Percentiles rank a stretch among this genome's conserved stretches.
phyloP scores from a whole-genome alignment of 192 early-diverging fungal species.

The Coemansia sp. region DNA sequence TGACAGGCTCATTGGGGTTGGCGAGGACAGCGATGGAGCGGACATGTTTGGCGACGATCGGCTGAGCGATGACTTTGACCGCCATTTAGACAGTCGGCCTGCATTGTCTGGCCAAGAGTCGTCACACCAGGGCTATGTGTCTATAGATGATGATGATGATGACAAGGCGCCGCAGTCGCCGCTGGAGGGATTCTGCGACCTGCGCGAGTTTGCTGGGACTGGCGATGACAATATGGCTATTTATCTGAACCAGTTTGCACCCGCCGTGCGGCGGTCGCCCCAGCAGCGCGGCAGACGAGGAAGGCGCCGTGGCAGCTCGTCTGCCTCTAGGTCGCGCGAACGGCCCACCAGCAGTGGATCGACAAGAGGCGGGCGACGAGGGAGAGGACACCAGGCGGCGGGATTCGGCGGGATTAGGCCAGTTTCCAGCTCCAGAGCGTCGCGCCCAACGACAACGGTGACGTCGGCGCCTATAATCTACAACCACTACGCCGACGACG shows the following conservation, averaged over 20 bases:
- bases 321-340: neutral
- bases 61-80: neutral
- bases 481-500: conserved; percentile 52
- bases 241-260: conserved; percentile 46
- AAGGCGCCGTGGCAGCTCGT: neutral
- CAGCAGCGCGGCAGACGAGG: conserved; percentile 4
- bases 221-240: conserved; percentile 19
- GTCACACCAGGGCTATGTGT: neutral
- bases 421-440: conserved; percentile 1
- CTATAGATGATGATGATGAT: neutral
- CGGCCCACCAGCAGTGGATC: neutral
- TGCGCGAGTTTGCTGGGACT: conserved; percentile 14
- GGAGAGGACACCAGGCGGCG: neutral
- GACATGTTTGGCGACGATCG: neutral
- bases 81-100: neutral
- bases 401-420: conserved; percentile 22
- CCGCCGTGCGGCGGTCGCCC: neutral
- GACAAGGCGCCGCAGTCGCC: conserved; percentile 27
- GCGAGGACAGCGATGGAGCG: conserved; percentile 5
- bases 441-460: neutral
- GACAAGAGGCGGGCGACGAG: conserved; percentile 3
- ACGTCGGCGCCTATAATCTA: conserved; percentile 9
- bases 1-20: neutral
- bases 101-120: neutral
- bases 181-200: conserved; percentile 51